Percentiles rank a stretch among this genome's conserved stretches.
phyloP scores from a whole-genome alignment of 1,284 basidiomycete species.

The Xerocomus tenax region DNA sequence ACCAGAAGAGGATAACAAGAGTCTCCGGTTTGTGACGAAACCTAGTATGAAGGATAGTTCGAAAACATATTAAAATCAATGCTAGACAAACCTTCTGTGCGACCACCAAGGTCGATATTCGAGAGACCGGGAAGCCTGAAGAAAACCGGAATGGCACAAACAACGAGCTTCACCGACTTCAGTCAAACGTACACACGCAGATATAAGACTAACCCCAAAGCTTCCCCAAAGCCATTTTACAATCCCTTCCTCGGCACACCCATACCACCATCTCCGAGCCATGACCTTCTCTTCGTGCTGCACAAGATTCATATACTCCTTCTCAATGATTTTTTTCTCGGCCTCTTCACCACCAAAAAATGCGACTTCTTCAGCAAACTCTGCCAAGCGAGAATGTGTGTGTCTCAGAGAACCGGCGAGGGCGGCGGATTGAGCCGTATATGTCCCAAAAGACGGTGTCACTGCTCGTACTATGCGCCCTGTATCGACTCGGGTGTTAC shows the following conservation, averaged over 20 bases:
- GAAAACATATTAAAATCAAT: not conserved
- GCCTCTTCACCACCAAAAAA: slow-evolving; percentile 87
- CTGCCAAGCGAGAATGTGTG: slow-evolving; percentile 86
- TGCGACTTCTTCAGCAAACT: slow-evolving; percentile 91
- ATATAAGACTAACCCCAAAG: slow-evolving; percentile 58
- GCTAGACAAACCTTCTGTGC: slow-evolving; percentile 66
- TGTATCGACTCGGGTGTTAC: slow-evolving; percentile 6
- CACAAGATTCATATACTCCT: slow-evolving; percentile 82
- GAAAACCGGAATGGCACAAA: slow-evolving; percentile 93
- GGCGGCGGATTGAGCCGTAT: slow-evolving; percentile 75
- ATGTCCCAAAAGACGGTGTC: slow-evolving; percentile 91
- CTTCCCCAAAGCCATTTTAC: slow-evolving; percentile 98
- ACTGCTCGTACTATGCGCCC: slow-evolving; percentile 59
- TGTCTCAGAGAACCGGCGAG: slow-evolving; percentile 87
- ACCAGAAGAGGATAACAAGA: slow-evolving; percentile 79
- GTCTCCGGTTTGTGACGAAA: slow-evolving; percentile 88
- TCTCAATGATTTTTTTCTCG: slow-evolving; percentile 89
- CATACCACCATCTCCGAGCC: slow-evolving; percentile 80
- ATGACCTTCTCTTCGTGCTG: slow-evolving; percentile 85
- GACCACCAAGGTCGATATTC: slow-evolving; percentile 65
- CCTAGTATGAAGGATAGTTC: slow-evolving; percentile 36
- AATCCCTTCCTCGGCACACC: slow-evolving; percentile 88
- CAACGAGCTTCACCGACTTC: slow-evolving; percentile 50
- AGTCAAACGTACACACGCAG: slow-evolving; percentile 6
- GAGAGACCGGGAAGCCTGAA: slow-evolving; percentile 72